Evolutionary conservation across 495 filamentous ascomycete genomes (phyloP), one percentile per base, ranked within the genome.

Genomic region (Neurospora sp.): DNA sequence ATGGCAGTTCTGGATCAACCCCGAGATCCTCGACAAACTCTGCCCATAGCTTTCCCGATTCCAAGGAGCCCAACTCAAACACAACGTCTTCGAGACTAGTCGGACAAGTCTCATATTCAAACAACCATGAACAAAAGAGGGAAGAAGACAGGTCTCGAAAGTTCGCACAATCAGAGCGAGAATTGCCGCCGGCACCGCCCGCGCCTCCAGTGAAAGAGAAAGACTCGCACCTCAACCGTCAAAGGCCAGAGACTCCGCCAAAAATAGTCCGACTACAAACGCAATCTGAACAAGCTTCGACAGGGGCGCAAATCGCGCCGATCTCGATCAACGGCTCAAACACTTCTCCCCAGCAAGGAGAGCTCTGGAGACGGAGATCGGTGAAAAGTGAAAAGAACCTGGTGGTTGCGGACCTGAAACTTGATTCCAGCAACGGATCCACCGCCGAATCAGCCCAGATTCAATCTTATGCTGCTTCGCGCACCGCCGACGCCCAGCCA

Each of bases 321-420:
- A 72, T 73, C 75, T 20, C 72, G 74, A 20, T 69, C 74, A 59
- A 39, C 40, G 9, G 54, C 71, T n/a, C 54, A 18, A 72, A 76
- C 46, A 73, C 48, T n/a, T 81, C 81, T 39, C 80, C 84, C 10
- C 81, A 76, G 35, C 77, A 80, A 39, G 80, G 76, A 16, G 79
- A 85, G 69, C 81, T 86, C 59, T 85, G 84, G 84, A 79, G 81
- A 42, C 80, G 85, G n/a, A 79, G 83, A 73, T 86, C 85, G 31
- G 74, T 82, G 12, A 85, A 79, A 75, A 78, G 76, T 62, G 84
- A 86, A 46, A 78, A 78, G 42, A 82, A 75, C 72, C 69, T 84
- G 35, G 79, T 81, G 23, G 78, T 86, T 16, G 77, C 83, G 2
- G 82, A 83, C 46, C 84, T 86, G 71, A 85, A 82, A 72, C 75